These are phyloP conservation scores for Porcisia hertigi DNA, from an alignment of 208 protist species.

Conservation along the genomic window DNA sequence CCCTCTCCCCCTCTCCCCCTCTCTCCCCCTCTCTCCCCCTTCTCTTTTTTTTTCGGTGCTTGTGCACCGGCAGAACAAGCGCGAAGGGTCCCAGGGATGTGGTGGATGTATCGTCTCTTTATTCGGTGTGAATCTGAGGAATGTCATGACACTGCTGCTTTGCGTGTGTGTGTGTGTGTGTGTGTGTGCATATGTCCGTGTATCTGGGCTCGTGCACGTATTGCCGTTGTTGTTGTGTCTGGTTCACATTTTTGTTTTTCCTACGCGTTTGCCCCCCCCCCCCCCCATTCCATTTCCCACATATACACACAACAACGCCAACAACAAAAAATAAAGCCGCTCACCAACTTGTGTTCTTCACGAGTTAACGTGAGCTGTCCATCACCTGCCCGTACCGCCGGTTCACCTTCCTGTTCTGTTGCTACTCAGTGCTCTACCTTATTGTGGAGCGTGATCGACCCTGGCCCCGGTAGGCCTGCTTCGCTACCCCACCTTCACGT, in stretches of 20 bases:
- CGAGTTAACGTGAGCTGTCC: neutral
- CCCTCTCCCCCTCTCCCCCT: too few species aligned
- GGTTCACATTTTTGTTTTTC: neutral
- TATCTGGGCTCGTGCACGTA: neutral
- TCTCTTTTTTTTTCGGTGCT: neutral
- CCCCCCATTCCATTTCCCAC: neutral
- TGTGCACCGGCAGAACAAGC: neutral
- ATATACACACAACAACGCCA: neutral
- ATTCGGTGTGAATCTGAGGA: neutral
- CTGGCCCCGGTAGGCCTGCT: neutral
- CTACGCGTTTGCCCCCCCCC: neutral
- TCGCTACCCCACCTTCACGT: neutral
- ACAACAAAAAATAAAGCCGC: neutral
- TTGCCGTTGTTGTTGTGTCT: neutral
- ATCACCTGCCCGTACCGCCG: neutral
- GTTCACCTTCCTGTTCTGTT: neutral
- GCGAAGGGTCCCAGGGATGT: neutral
- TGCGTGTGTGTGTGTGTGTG: constrained; percentile 1
- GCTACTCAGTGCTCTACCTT: neutral
- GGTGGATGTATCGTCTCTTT: neutral
- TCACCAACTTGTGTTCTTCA: neutral
- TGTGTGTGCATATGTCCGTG: neutral
- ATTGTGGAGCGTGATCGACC: neutral
- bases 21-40: too few species aligned
- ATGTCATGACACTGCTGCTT: constrained; percentile 1